A percentile compares a stretch with the other conserved stretches of the same genome.
Evolutionary conservation across 1,284 basidiomycete species (phyloP).

Genomic region (Agaricales sp.): DNA sequence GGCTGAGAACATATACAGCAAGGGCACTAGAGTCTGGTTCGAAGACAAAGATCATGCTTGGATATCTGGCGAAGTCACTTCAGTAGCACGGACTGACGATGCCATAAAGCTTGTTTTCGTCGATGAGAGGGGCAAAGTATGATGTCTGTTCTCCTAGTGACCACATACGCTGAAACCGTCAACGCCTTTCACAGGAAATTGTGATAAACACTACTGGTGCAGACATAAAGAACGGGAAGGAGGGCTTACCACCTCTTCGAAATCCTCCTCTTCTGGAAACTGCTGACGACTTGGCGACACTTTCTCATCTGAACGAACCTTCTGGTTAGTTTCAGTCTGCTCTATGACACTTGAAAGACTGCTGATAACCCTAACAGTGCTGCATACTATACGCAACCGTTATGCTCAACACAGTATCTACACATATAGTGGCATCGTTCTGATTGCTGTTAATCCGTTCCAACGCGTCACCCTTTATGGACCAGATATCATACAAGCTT

Average conservation of each 20-base stretch:
- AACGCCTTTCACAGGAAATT: constrained; percentile 46
- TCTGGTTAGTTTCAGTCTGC: constrained; percentile 51
- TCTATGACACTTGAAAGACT: constrained; percentile 1
- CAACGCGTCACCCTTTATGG: constrained; percentile 90
- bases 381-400: constrained; percentile 95
- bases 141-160: constrained; percentile 10
- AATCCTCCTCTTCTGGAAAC: constrained; percentile 96
- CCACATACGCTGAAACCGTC: constrained; percentile 8
- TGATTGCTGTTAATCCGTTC: constrained; percentile 98
- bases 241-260: constrained; percentile 82
- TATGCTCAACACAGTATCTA: constrained; percentile 98
- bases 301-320: constrained; percentile 97
- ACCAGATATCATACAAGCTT: constrained; percentile 95
- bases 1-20: constrained; percentile 83
- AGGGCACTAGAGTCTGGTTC: constrained; percentile 81
- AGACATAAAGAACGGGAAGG: constrained; percentile 66
- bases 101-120: constrained; percentile 69
- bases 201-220: constrained; percentile 68
- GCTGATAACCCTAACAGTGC: constrained; percentile 39
- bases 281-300: constrained; percentile 94
- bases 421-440: constrained; percentile 96
- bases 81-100: constrained; percentile 55
- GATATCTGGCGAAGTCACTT: constrained; percentile 80
- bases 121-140: constrained; percentile 83
- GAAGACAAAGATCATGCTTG: constrained; percentile 89